A percentile compares a stretch with the other conserved stretches of the same genome.
Evolutionary conservation across 176 grass and related monocot species (phyloP).

Genomic region (Oryza meridionalis): DNA sequence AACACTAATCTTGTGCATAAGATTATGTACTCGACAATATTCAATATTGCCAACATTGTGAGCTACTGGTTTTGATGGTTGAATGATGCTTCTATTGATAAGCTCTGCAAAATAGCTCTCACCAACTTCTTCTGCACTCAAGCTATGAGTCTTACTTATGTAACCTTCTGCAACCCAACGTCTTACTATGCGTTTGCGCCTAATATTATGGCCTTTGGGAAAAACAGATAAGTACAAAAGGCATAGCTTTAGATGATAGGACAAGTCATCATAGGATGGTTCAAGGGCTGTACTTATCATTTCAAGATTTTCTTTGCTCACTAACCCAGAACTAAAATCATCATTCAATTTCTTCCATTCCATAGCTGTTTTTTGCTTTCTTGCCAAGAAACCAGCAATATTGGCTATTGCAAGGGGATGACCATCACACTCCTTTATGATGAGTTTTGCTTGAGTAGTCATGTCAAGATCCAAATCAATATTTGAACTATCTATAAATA

Average conservation of each 20-base stretch:
- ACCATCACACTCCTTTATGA: slow-evolving; percentile 32
- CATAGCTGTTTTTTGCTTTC: not conserved
- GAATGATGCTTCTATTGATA: slow-evolving; percentile 19
- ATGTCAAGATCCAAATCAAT: not conserved
- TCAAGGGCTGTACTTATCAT: slow-evolving; percentile 6
- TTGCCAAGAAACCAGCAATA: slow-evolving; percentile 6
- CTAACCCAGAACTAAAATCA: not conserved
- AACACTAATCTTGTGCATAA: slow-evolving; percentile 14
- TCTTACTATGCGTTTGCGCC: slow-evolving; percentile 11
- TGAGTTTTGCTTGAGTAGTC: not conserved
- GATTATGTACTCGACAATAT: slow-evolving; percentile 22
- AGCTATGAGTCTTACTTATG: not conserved
- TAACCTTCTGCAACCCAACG: slow-evolving; percentile 36
- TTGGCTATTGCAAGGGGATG: slow-evolving; percentile 42
- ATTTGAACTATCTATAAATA: not conserved
- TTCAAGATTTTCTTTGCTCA: not conserved
- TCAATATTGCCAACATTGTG: not conserved
- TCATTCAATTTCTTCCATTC: slow-evolving; percentile 32
- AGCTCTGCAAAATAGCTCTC: slow-evolving; percentile 30
- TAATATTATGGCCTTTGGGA: slow-evolving; percentile 16
- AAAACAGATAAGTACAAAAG: slow-evolving; percentile 32
- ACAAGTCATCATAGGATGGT: slow-evolving; percentile 30
- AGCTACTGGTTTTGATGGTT: not conserved
- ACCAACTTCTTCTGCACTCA: not conserved
- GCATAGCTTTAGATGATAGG: slow-evolving; percentile 36